A percentile compares a stretch with the other conserved stretches of the same genome.
Evolutionary conservation across 495 filamentous ascomycete genomes (phyloP).

Genomic region (Mycothermus thermophilus): DNA sequence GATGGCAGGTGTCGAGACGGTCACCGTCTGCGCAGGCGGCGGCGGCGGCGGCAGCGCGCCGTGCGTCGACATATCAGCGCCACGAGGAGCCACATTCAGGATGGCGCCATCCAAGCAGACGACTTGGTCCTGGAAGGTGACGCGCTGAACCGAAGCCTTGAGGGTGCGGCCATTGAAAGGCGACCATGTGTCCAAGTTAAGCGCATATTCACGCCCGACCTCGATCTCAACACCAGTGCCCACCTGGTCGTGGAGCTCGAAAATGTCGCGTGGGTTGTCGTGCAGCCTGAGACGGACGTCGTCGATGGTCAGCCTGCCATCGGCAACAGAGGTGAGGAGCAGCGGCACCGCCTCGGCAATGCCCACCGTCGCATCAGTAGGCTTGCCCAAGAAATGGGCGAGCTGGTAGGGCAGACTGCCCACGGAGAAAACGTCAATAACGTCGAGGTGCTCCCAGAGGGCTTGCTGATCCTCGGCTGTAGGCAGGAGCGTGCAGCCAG

Average conservation of each 20-base stretch:
- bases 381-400: slow-evolving; percentile 41
- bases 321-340: slow-evolving; percentile 62
- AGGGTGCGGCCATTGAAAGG: slow-evolving; percentile 60
- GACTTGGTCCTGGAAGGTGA: slow-evolving; percentile 64
- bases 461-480: slow-evolving; percentile 59
- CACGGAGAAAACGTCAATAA: slow-evolving; percentile 73
- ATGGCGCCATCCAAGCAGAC: slow-evolving; percentile 62
- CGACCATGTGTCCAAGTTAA: slow-evolving; percentile 50
- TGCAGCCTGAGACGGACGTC: slow-evolving; percentile 59
- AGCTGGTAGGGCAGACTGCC: slow-evolving; percentile 74
- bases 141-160: slow-evolving; percentile 61
- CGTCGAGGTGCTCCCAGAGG: slow-evolving; percentile 63
- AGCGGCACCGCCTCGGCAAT: slow-evolving; percentile 67
- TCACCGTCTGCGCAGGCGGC: too few species aligned
- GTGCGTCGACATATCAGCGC: slow-evolving; percentile 68
- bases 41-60: slow-evolving; percentile 39
- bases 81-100: slow-evolving; percentile 41
- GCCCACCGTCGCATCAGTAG: slow-evolving; percentile 42
- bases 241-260: slow-evolving; percentile 72
- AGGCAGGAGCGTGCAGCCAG: slow-evolving; percentile 53
- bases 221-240: slow-evolving; percentile 65
- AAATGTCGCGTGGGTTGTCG: slow-evolving; percentile 73
- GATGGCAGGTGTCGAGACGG: slow-evolving; percentile 36
- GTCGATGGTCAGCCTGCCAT: slow-evolving; percentile 60
- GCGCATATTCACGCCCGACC: slow-evolving; percentile 50